Base-by-base conservation (phyloP, 345 rosid species). In the Lepidium didymum region DNA sequence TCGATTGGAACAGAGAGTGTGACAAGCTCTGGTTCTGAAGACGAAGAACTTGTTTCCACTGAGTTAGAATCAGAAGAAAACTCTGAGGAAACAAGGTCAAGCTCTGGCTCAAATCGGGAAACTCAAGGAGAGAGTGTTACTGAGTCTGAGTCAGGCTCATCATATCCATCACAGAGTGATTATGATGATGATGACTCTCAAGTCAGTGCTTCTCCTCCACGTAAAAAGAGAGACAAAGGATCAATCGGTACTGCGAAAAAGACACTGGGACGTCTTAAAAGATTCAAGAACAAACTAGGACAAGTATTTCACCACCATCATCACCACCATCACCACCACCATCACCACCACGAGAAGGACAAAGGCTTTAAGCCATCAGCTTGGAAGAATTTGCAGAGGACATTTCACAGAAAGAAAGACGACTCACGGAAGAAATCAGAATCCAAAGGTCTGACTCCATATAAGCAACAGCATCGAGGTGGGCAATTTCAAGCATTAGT, bases 231-330 rank as follows among this genome's bases (percentile, higher is more conserved):
- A 65, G 16, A 50, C 49, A 61, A 29, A 29, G 33, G 42, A 65
- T 47, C 73, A 40, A 35, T 43, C 18, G 54, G 5, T 58, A 21
- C 2, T 3, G 5, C 15, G 49, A 66, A 58, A 76, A 67, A 36
- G 15, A 12, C 10, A 10, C 42, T 76, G 3, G 91, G 93, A 37
- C 21, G 73, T 58, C 35, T 87, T 60, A 82, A 65, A 65, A 80
- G 87, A 70, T 44, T 89, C 5, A 87, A 81, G 83, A 72, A 85
- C 53, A 89, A 80, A 73, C 51, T 89, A 4, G 89, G 89, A 6
- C 75, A 84, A 18, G 82, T 85, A 13, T 79, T 89, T 54, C 96
- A 85, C 43, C 96, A 86, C 45, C 89, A 84, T 33, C 88, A 84
- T 7, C 88, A 85, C 29, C 88, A 85, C 19, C 84, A 86, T 40